A percentile compares a stretch with the other conserved stretches of the same genome.
phyloP scores from a whole-genome alignment of 2,329 filamentous ascomycete species.

The Pseudocercospora vitis region DNA sequence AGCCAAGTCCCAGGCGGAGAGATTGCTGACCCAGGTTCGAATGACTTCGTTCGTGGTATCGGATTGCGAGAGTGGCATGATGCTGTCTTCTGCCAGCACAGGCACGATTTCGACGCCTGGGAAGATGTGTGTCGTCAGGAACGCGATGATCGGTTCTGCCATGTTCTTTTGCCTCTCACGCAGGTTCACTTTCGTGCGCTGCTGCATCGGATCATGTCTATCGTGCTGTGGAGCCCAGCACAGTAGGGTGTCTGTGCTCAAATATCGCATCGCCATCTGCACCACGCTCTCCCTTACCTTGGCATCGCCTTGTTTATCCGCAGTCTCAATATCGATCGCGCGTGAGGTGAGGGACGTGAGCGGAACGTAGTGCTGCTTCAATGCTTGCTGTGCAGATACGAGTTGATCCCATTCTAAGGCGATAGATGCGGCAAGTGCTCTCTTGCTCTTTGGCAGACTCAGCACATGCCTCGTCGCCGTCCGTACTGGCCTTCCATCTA shows the following conservation, averaged over 20 bases:
- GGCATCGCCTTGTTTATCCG: constrained; percentile 57
- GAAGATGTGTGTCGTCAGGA: constrained; percentile 74
- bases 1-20: constrained; percentile 79
- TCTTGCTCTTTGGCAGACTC: constrained; percentile 71
- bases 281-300: constrained; percentile 65
- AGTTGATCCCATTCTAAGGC: constrained; percentile 93
- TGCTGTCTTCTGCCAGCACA: constrained; percentile 74
- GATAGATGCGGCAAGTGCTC: constrained; percentile 77
- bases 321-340: constrained; percentile 73
- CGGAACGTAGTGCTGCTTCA: constrained; percentile 84
- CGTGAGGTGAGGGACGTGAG: constrained; percentile 82
- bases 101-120: constrained; percentile 77
- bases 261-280: constrained; percentile 73
- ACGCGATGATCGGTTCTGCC: constrained; percentile 69
- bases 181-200: constrained; percentile 45
- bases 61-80: constrained; percentile 72
- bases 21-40: constrained; percentile 69
- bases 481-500: constrained; percentile 78
- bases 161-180: constrained; percentile 70
- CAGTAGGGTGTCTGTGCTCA: constrained; percentile 87
- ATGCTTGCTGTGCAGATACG: constrained; percentile 75
- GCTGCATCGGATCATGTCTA: constrained; percentile 45
- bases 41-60: constrained; percentile 75
- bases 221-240: constrained; percentile 74
- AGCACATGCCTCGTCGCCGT: constrained; percentile 72